phyloP scores from a whole-genome alignment of 768 basidiomycete species.

The Trametes gibbosa region DNA sequence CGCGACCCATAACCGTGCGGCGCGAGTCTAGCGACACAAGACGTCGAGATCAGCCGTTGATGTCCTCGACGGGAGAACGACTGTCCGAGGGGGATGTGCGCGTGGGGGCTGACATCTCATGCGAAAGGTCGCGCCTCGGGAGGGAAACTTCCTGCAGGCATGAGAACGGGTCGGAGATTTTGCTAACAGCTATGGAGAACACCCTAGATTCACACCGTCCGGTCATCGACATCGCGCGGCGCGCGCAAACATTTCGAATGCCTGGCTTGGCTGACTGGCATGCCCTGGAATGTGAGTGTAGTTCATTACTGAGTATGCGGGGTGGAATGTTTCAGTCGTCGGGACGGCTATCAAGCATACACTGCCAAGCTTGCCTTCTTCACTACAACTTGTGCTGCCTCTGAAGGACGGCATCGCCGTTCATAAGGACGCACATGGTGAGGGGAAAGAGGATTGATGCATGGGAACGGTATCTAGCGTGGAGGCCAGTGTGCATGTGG shows the following conservation, averaged over 20 bases:
- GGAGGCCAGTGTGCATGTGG: conserved; percentile 8
- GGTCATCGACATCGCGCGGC: no score
- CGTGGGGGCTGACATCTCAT: conserved; percentile 1
- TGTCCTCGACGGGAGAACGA: neutral
- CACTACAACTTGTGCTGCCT: neutral
- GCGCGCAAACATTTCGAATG: no score
- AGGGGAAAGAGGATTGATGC: neutral
- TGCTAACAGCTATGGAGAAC: no score
- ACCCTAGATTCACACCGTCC: neutral
- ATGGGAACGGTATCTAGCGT: conserved; percentile 7
- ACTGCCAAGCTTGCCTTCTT: neutral
- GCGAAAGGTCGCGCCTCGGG: conserved; percentile 1
- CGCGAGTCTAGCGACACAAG: neutral
- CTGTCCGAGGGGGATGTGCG: neutral
- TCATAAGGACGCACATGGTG: neutral
- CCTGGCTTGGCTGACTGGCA: no score
- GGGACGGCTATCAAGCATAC: neutral
- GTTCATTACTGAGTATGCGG: neutral
- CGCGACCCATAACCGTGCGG: neutral
- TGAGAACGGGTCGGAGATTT: conserved; percentile 16
- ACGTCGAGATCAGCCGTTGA: neutral
- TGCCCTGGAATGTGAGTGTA: neutral
- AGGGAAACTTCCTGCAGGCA: neutral
- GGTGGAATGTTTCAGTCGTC: neutral
- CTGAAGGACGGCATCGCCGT: neutral